Evolutionary conservation across 345 rosid genomes (phyloP).

Genomic region (Salix brachista): DNA sequence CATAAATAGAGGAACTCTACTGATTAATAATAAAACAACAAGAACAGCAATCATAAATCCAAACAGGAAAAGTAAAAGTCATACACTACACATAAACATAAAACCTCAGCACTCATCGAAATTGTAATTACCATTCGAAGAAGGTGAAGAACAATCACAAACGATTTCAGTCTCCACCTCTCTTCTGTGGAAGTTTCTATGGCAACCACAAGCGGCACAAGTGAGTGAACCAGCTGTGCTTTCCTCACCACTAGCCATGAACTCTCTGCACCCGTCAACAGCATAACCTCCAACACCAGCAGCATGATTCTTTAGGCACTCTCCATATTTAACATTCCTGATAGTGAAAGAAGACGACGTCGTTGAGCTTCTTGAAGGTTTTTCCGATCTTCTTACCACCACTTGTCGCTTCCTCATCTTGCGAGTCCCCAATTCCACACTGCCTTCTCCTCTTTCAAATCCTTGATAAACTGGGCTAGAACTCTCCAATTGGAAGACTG

Average conservation of each 20-base stretch:
- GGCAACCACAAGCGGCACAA: constrained; percentile 41
- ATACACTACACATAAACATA: constrained; percentile 7
- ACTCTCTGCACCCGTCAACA: constrained; percentile 81
- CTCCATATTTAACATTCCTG: constrained; percentile 55
- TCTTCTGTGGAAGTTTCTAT: constrained; percentile 30
- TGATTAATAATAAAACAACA: not conserved
- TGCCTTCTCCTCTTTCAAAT: not conserved
- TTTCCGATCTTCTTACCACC: constrained; percentile 52
- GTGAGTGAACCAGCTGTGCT: constrained; percentile 24
- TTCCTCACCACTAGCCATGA: constrained; percentile 60
- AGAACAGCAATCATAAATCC: constrained; percentile 1
- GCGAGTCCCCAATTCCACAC: constrained; percentile 3
- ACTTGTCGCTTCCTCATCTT: constrained; percentile 73
- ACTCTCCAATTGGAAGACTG: constrained; percentile 6
- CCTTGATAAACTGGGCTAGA: constrained; percentile 6
- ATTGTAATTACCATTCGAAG: constrained; percentile 18
- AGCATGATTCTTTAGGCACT: constrained; percentile 82
- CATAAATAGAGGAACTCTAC: not conserved
- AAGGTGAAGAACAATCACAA: constrained; percentile 54
- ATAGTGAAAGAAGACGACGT: constrained; percentile 32
- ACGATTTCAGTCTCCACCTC: constrained; percentile 57
- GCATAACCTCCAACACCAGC: constrained; percentile 66
- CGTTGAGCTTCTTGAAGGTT: constrained; percentile 39
- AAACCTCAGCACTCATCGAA: not conserved
- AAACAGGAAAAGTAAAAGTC: not conserved